Evolutionary conservation across 176 grass and related monocot genomes (phyloP), one percentile per base, ranked within the genome.

Genomic region (Eremochloa ophiuroides): DNA sequence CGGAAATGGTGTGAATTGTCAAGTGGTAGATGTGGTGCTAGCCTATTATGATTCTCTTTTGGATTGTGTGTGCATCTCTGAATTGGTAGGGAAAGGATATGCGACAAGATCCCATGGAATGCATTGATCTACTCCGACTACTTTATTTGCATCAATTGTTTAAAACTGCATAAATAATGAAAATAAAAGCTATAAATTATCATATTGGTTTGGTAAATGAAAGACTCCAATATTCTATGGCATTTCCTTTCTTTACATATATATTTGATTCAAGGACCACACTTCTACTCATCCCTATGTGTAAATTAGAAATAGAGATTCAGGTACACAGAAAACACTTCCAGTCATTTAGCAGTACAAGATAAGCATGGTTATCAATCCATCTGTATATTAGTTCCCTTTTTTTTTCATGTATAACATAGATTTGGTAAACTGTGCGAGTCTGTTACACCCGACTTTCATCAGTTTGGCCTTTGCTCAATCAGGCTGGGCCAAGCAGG

Each of bases 131-230:
- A 0, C 9, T 22, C 55, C 55, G 12, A 58, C 55, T 9, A 56
- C 51, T 56, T 56, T 63, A 33, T 85, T 85, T 85, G 42, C 33
- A 13, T 78, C 62, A 18, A 22, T 40, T 20, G 17, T 34, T 73
- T 31, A 10, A 33, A 48, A 48, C 4, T 11, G 10, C 13, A 29
- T 48, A 18, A 20, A 33, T 48, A 33, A 20, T 50, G 30, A 2
- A 15, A 71, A 10, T 29, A 10, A 44, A 27, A 28, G 46, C 2
- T 71, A 29, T 7, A 35, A 16, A 9, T 42, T 46, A 8, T 29
- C 26, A 10, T 72, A 47, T 44, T 71, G 7, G 43, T 2, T 71
- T 3, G 23, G 67, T 43, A 18, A 43, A 71, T 44, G 29, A 9
- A 31, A 65, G 29, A 34, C 43, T 50, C 27, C 16, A 73, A 11